Evolutionary conservation across 768 basidiomycete species (phyloP), one percentile per base, ranked within the genome.

Genomic region (Phanerochaete sordida): DNA sequence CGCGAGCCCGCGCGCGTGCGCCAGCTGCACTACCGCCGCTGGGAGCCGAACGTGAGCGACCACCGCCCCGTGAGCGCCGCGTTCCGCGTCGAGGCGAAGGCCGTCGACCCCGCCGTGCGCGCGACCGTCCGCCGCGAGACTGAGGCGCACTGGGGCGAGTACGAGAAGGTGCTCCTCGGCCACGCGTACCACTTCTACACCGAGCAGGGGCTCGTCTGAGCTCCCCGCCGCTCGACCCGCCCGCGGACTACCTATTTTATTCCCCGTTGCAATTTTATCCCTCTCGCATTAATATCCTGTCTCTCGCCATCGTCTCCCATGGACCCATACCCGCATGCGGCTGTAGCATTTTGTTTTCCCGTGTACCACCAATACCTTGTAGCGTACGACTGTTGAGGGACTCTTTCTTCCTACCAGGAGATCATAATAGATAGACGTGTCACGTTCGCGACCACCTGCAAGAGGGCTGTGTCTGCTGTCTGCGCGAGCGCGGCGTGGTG

Each of bases 11-110:
- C 71, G 13, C 79, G 91, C 8, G 86, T 96, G 28, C 70, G 76
- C 56, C 81, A 84, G 68, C 61, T 91, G 64, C 84, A 85, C 66
- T 97, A 99, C 72, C 72, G 73, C 45, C 80, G 96, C 21, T 95
- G 92, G 72, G 95, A 97, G 72, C 83, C 80, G 54, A 91, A 93
- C 64, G 85, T 95, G 4, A 92, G 91, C 9, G 95, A 98, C 74
- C 95, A 97, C 73, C 81, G 91, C 6, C 93, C 95, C 8, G 83
- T 98, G 49, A 93, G 90, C 30, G 88, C 90, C 5, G 90, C 79
- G 4, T 94, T 95, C 71, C 73, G 71, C 53, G 74, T 95, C 37
- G 87, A 81, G 50, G 80, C 95, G 39, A 96, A 95, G 77, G 80
- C 74, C 39, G 81, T 97, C 47, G 73, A 83, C 53, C 77, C 76